These are phyloP conservation scores for Sporothrix phasma DNA, from an alignment of 2,329 filamentous ascomycete genomes.

Conservation along the genomic window DNA sequence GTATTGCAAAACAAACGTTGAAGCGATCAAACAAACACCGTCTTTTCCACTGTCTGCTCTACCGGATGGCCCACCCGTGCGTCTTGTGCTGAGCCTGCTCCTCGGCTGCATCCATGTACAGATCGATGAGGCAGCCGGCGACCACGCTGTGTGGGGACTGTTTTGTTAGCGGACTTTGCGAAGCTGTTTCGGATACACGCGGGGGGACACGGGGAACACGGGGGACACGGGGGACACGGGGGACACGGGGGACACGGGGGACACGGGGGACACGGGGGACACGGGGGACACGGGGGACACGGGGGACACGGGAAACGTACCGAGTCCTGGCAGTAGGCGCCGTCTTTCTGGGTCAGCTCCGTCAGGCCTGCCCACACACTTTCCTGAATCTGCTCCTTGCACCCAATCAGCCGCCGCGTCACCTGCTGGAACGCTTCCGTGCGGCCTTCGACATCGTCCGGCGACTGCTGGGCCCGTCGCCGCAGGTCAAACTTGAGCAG, in stretches of 20 bases:
- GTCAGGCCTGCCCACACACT: conserved; percentile 84
- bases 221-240: too few relatives aligned
- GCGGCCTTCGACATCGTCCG: conserved; percentile 49
- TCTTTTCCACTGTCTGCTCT: too few relatives aligned
- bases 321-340: conserved; percentile 76
- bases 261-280: too few relatives aligned
- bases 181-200: too few relatives aligned
- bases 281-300: too few relatives aligned
- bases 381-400: conserved; percentile 72
- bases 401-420: conserved; percentile 68
- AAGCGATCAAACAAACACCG: too few relatives aligned
- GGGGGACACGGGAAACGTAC: conserved; percentile 41
- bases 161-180: conserved; percentile 8
- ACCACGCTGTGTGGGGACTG: conserved; percentile 99
- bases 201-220: too few relatives aligned
- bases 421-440: conserved; percentile 93
- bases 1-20: too few relatives aligned
- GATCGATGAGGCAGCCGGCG: conserved; percentile 87
- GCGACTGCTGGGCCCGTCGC: conserved; percentile 45
- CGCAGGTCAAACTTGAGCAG: conserved; percentile 81
- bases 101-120: conserved; percentile 82
- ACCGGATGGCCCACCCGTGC: neutral
- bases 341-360: conserved; percentile 86
- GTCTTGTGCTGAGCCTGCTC: conserved; percentile 30
- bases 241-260: too few relatives aligned